Evolutionary conservation across 2,329 filamentous ascomycete species (phyloP).

Genomic region (Verticillium tricorpus): DNA sequence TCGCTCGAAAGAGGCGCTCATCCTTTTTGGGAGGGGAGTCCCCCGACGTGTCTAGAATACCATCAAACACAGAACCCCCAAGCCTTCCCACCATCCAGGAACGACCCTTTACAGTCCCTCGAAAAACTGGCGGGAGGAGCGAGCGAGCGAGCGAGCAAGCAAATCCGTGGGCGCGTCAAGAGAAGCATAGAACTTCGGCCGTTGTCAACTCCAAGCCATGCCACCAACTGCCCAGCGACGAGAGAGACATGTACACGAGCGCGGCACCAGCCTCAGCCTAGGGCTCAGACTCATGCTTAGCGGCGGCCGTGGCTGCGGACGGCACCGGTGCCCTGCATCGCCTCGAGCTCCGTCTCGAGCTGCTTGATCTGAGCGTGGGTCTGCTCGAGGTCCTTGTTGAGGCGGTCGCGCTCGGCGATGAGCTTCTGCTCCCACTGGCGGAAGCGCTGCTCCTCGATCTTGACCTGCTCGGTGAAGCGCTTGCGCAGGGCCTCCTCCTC

Average conservation of each 20-base stretch:
- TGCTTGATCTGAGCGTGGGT: conserved; percentile 94
- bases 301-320: conserved; percentile 90
- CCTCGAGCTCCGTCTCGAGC: conserved; percentile 87
- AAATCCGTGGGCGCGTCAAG: conserved; percentile 3
- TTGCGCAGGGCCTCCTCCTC: conserved; percentile 98
- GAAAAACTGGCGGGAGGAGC: neutral
- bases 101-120: neutral
- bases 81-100: neutral
- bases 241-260: neutral
- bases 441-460: conserved; percentile 99
- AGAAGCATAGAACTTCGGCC: neutral
- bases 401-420: conserved; percentile 93
- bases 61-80: neutral
- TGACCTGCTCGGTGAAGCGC: conserved; percentile 99
- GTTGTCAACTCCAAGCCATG: neutral
- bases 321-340: conserved; percentile 79
- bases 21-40: neutral
- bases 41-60: neutral
- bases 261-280: neutral
- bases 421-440: conserved; percentile 99
- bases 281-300: conserved; percentile 40
- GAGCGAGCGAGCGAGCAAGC: neutral
- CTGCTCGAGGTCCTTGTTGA: conserved; percentile 99
- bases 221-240: conserved; percentile 16
- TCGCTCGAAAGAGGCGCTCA: neutral